A percentile compares a stretch with the other conserved stretches of the same genome.
phyloP scores from a whole-genome alignment of 129 eudicot genomes.

The Pseudognaphalium luteoalbum region DNA sequence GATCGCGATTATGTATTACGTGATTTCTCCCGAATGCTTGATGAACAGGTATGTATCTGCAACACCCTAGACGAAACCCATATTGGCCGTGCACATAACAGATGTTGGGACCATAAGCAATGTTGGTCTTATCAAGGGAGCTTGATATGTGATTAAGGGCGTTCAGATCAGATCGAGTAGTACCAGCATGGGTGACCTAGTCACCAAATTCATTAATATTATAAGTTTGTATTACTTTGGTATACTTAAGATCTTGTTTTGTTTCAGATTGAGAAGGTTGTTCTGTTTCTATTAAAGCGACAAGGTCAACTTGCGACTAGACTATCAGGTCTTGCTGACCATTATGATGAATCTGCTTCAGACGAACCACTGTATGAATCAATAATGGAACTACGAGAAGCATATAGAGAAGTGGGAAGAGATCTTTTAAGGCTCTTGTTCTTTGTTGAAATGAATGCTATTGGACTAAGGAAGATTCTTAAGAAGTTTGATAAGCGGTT shows the following conservation, averaged over 20 bases:
- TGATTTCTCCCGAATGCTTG: constrained; percentile 60
- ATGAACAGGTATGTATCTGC: constrained; percentile 42
- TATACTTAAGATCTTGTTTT: constrained; percentile 13
- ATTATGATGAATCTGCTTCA: constrained; percentile 23
- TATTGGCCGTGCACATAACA: neutral
- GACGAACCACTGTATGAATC: constrained; percentile 36
- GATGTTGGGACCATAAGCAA: neutral
- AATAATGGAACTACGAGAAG: constrained; percentile 40
- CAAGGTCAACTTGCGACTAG: constrained; percentile 63
- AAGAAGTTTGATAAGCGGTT: constrained; percentile 66
- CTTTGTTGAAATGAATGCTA: constrained; percentile 64
- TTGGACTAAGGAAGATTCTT: constrained; percentile 62
- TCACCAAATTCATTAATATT: neutral
- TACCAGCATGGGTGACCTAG: neutral
- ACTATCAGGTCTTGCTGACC: constrained; percentile 39
- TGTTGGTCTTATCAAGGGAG: neutral
- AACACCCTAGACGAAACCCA: neutral
- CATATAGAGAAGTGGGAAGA: constrained; percentile 53
- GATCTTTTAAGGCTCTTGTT: constrained; percentile 59
- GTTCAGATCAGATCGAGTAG: too few species aligned
- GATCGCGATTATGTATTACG: constrained; percentile 42
- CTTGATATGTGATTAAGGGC: neutral
- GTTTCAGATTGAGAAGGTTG: constrained; percentile 57
- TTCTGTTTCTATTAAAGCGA: constrained; percentile 43
- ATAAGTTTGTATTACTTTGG: neutral